Conservation (phyloP, 306 rosid genomes). For the Cajanus cajan region DNA sequence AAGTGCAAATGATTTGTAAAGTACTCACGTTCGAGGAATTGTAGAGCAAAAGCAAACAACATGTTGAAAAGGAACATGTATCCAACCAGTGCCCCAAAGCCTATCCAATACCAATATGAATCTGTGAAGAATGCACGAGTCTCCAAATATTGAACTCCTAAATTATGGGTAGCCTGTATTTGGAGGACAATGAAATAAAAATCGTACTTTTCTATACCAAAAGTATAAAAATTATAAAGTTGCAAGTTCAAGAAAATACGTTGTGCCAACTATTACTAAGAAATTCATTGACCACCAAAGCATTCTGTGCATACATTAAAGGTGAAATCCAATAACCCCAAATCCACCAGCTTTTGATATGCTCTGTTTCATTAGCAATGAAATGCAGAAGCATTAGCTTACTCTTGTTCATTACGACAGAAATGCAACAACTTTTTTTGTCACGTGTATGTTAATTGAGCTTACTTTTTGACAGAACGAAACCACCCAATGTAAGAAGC, state of each 20-base stretch:
- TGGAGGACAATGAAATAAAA: slow-evolving; percentile 41
- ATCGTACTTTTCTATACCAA: not conserved
- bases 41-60: slow-evolving; percentile 45
- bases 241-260: slow-evolving; percentile 37
- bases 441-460: not conserved
- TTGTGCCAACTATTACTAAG: slow-evolving; percentile 62
- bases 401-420: not conserved
- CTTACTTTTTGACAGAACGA: slow-evolving; percentile 69
- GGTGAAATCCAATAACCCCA: slow-evolving; percentile 88
- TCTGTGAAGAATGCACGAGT: slow-evolving; percentile 55
- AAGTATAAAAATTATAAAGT: not conserved
- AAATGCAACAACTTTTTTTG: not conserved
- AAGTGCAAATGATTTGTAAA: slow-evolving; percentile 3
- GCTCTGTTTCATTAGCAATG: slow-evolving; percentile 30
- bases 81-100: slow-evolving; percentile 59
- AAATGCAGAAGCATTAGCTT: no score
- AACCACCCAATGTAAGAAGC: slow-evolving; percentile 58
- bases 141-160: slow-evolving; percentile 52
- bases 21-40: slow-evolving; percentile 51
- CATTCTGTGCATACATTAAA: slow-evolving; percentile 67
- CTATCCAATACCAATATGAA: slow-evolving; percentile 77
- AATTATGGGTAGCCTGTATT: slow-evolving; percentile 28
- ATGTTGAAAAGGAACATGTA: slow-evolving; percentile 48
- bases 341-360: slow-evolving; percentile 62
- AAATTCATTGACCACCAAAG: slow-evolving; percentile 65